Conservation (phyloP, 306 rosid species). For the Spatholobus suberectus region DNA sequence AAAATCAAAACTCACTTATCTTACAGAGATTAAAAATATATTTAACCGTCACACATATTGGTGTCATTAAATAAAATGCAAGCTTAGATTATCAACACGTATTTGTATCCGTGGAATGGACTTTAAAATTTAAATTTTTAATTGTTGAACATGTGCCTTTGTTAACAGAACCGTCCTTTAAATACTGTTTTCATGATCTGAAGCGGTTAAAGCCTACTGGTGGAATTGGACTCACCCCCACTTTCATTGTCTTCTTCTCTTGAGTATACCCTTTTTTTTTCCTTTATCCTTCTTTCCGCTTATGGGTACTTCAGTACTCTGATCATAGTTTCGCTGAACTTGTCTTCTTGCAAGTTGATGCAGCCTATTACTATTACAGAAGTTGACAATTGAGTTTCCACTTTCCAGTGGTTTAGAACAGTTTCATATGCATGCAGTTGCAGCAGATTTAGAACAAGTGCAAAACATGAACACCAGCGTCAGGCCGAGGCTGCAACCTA, state of each 20-base stretch:
- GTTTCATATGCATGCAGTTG: constrained; percentile 50
- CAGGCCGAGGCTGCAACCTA: constrained; percentile 51
- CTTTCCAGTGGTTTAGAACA: constrained; percentile 17
- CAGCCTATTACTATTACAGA: neutral
- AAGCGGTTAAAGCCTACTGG: constrained; percentile 39
- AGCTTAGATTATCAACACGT: too few species aligned
- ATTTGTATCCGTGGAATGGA: too few species aligned
- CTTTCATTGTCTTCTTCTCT: constrained; percentile 7
- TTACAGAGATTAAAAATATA: too few species aligned
- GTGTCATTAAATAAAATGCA: too few species aligned
- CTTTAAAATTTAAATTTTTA: too few species aligned
- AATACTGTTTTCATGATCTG: constrained; percentile 1
- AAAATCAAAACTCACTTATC: too few species aligned
- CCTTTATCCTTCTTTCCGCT: neutral
- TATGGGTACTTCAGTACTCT: neutral
- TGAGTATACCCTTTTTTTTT: neutral
- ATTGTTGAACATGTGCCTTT: neutral
- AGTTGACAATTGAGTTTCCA: constrained; percentile 35
- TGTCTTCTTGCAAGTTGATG: constrained; percentile 30
- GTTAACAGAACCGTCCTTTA: constrained; percentile 11
- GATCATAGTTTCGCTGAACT: constrained; percentile 16
- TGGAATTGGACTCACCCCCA: neutral
- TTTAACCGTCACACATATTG: too few species aligned
- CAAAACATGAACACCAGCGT: constrained; percentile 61
- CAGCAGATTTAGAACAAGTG: constrained; percentile 54